Evolutionary conservation across 345 rosid genomes (phyloP).

Genomic region (Anastatica hierochuntica): DNA sequence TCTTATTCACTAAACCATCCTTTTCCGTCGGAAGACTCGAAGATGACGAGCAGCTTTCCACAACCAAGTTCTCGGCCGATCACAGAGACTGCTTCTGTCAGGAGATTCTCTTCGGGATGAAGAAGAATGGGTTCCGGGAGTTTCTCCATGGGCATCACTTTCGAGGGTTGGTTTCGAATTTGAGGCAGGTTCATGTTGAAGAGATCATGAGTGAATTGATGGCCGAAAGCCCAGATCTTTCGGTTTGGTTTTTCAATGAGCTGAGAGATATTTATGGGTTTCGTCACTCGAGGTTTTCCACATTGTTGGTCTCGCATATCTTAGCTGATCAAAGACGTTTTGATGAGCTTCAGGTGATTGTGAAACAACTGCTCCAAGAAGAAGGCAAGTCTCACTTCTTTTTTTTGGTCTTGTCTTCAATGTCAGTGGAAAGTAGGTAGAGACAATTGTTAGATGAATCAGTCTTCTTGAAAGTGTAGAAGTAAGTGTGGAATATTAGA

Average conservation of each 20-base stretch:
- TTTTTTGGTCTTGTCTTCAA: not conserved
- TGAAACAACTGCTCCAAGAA: constrained; percentile 41
- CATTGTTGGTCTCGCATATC: constrained; percentile 43
- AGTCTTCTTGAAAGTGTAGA: not conserved
- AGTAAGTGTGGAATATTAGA: not conserved
- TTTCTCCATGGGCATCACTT: constrained; percentile 33
- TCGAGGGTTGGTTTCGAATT: constrained; percentile 23
- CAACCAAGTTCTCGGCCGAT: not conserved
- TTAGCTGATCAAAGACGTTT: constrained; percentile 43
- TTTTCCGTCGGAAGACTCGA: constrained; percentile 32
- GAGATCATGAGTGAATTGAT: constrained; percentile 34
- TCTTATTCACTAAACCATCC: constrained; percentile 27
- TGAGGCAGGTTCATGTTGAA: constrained; percentile 43
- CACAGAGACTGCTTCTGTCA: constrained; percentile 23
- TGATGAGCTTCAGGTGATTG: constrained; percentile 35
- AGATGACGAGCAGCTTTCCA: constrained; percentile 15
- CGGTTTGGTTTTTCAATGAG: constrained; percentile 40
- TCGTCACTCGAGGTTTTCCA: constrained; percentile 44
- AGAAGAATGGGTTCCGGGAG: constrained; percentile 32
- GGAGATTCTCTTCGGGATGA: constrained; percentile 38
- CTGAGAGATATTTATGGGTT: constrained; percentile 43
- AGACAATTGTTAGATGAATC: not conserved
- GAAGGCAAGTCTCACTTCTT: constrained; percentile 46
- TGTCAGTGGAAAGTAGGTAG: not conserved
- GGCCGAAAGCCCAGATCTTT: constrained; percentile 36